These are phyloP conservation scores for Colletotrichum paranaense DNA, from an alignment of 2,329 filamentous ascomycete genomes.

Conservation along the genomic window DNA sequence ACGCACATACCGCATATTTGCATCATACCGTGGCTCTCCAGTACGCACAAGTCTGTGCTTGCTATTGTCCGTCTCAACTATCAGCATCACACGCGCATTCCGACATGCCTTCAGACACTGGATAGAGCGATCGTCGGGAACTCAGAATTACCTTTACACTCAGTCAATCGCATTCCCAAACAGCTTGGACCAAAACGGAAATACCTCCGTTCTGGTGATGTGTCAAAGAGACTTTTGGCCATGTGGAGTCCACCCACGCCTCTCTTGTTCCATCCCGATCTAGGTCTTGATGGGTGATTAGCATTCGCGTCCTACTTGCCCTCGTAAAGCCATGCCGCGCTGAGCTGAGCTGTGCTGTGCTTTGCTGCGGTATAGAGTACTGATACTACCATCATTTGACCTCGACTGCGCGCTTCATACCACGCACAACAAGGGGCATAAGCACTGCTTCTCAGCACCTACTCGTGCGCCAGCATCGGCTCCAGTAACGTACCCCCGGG, in stretches of 20 bases:
- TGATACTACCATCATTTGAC: background rate
- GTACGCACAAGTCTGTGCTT: constrained; percentile 18
- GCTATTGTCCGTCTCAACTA: constrained; percentile 24
- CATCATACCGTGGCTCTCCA: background rate
- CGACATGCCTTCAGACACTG: background rate
- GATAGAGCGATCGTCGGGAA: constrained; percentile 1
- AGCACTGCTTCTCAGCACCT: background rate
- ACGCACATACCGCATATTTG: background rate
- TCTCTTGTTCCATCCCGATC: constrained; percentile 29
- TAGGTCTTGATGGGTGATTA: constrained; percentile 24
- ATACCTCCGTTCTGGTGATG: constrained; percentile 29
- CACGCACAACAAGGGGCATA: background rate
- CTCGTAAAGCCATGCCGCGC: constrained; percentile 2
- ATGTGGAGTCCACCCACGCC: constrained; percentile 29
- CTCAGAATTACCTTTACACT: constrained; percentile 5
- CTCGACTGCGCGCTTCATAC: background rate
- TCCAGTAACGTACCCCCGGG: background rate
- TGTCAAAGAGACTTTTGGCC: constrained; percentile 34
- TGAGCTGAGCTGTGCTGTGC: background rate
- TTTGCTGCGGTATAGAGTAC: background rate
- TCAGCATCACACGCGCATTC: constrained; percentile 8
- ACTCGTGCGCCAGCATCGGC: background rate
- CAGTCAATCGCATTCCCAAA: constrained; percentile 22
- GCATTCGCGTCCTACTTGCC: constrained; percentile 15
- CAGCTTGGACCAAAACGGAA: constrained; percentile 30